Evolutionary conservation across 2,329 filamentous ascomycete genomes (phyloP).

Genomic region (Diaporthe sp.): DNA sequence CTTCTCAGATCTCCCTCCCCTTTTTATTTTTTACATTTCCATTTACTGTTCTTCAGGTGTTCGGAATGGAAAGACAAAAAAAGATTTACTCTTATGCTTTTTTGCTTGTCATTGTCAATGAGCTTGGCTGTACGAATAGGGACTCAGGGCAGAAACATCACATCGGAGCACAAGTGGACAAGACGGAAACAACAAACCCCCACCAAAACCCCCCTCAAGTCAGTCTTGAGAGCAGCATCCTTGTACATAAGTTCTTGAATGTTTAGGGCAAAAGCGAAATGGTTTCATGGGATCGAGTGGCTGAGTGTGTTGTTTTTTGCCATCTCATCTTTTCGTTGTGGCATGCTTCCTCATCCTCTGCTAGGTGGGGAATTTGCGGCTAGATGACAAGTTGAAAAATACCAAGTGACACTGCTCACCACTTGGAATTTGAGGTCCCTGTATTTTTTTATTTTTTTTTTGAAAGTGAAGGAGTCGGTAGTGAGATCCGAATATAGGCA

Average conservation of each 20-base stretch:
- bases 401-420: neutral
- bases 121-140: constrained; percentile 27
- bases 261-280: constrained; percentile 8
- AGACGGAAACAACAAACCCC: neutral
- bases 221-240: neutral
- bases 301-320: neutral
- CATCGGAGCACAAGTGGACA: neutral
- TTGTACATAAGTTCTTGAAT: constrained; percentile 21
- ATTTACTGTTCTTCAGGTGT: constrained; percentile 30
- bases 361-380: neutral
- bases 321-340: neutral
- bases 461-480: too few species aligned
- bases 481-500: neutral
- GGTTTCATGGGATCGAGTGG: neutral
- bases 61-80: constrained; percentile 39
- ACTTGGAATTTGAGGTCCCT: neutral
- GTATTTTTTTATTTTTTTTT: neutral
- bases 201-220: neutral
- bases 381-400: neutral
- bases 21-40: neutral
- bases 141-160: constrained; percentile 9
- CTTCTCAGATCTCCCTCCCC: constrained; percentile 21
- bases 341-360: neutral
- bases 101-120: constrained; percentile 22
- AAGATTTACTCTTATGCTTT: constrained; percentile 30